phyloP scores from a whole-genome alignment of 805 yeast genomes.

The Sungouiella thailandica region DNA sequence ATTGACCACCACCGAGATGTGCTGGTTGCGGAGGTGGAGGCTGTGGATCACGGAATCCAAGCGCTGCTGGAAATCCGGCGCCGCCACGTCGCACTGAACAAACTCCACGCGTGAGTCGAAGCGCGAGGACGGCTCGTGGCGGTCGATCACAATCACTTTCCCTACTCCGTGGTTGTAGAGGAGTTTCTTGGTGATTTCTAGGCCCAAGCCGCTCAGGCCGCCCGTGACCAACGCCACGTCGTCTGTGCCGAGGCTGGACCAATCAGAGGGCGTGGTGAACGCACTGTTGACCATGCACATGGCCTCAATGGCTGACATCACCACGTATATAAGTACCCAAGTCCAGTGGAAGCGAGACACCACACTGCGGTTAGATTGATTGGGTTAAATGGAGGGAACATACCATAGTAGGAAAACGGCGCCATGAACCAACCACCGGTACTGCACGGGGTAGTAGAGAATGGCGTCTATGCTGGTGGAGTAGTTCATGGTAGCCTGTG shows the following conservation, averaged over 20 bases:
- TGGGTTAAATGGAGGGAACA: conserved; percentile 1
- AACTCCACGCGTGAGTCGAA: conserved; percentile 15
- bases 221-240: conserved; percentile 43
- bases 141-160: conserved; percentile 30
- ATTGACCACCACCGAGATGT: conserved; percentile 34
- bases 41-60: conserved; percentile 9
- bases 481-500: conserved; percentile 3
- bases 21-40: conserved; percentile 3
- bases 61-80: conserved; percentile 11
- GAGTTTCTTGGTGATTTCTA: conserved; percentile 28
- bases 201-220: conserved; percentile 49
- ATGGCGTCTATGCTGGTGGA: conserved; percentile 8
- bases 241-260: conserved; percentile 1
- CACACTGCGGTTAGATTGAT: background rate
- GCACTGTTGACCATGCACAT: conserved; percentile 2
- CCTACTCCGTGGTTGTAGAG: conserved; percentile 9
- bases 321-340: conserved; percentile 1
- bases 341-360: conserved; percentile 3
- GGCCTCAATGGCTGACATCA: conserved; percentile 1
- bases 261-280: conserved; percentile 1
- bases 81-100: conserved; percentile 20
- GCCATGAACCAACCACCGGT: background rate
- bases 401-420: conserved; percentile 6
- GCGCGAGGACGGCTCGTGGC: conserved; percentile 13
- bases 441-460: background rate